Evolutionary conservation across 306 rosid species (phyloP).

Genomic region (Sechiopsis laciniata): DNA sequence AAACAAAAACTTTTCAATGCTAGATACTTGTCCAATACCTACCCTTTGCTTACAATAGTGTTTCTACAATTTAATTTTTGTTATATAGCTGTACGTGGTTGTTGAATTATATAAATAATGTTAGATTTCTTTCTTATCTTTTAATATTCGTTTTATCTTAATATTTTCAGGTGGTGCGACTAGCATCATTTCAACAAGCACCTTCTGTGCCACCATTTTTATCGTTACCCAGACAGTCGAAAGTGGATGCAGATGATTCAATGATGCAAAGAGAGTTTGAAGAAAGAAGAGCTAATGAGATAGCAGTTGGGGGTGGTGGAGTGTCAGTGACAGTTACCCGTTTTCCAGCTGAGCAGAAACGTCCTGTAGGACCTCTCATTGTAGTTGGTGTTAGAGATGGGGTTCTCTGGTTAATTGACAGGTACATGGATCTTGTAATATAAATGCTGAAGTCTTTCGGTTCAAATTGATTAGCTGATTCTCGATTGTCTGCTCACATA

Average conservation of each 20-base stretch:
- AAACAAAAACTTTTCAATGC: not conserved
- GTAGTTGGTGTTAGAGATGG: constrained; percentile 95
- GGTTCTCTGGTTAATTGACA: constrained; percentile 98
- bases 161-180: constrained; percentile 76
- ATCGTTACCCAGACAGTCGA: constrained; percentile 66
- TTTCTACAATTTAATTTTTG: not conserved
- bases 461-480: not conserved
- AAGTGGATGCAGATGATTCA: constrained; percentile 63
- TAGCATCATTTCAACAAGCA: constrained; percentile 99
- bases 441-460: not conserved
- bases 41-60: not conserved
- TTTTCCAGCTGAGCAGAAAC: constrained; percentile 91
- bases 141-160: constrained; percentile 15
- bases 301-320: constrained; percentile 99
- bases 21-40: not conserved
- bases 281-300: constrained; percentile 72
- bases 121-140: constrained; percentile 12
- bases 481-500: not conserved
- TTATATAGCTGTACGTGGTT: not conserved
- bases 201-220: constrained; percentile 95
- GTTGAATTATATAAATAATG: not conserved
- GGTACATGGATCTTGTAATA: constrained; percentile 40
- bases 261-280: constrained; percentile 47
- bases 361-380: constrained; percentile 88
- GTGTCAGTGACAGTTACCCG: constrained; percentile 95